Evolutionary conservation across 495 filamentous ascomycete species (phyloP).

Genomic region (Parachaetomium inaequale): DNA sequence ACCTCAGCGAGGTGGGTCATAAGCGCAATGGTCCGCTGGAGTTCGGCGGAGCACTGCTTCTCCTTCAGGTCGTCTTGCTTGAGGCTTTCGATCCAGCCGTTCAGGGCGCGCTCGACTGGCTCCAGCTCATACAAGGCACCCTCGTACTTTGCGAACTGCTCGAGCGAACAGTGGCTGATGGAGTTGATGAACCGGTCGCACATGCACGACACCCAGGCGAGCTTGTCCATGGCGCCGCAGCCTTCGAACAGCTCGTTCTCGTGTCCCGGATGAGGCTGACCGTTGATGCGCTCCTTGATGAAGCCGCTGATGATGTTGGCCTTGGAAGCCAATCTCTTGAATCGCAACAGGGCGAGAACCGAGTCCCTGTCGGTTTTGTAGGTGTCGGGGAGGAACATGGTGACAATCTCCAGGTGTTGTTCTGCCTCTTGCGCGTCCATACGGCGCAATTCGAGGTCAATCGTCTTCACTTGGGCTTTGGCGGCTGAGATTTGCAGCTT

Average conservation of each 20-base stretch:
- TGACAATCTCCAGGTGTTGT: slow-evolving; percentile 82
- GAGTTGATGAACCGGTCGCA: slow-evolving; percentile 79
- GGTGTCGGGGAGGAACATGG: slow-evolving; percentile 83
- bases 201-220: slow-evolving; percentile 77
- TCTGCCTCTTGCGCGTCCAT: slow-evolving; percentile 86
- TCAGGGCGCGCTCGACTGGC: slow-evolving; percentile 85
- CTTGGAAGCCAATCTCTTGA: slow-evolving; percentile 87
- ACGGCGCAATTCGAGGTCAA: slow-evolving; percentile 82
- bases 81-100: slow-evolving; percentile 80
- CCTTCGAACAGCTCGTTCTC: slow-evolving; percentile 74
- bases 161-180: slow-evolving; percentile 69
- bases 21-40: slow-evolving; percentile 79
- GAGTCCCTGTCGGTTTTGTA: slow-evolving; percentile 78
- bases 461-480: slow-evolving; percentile 88
- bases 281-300: slow-evolving; percentile 69
- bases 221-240: slow-evolving; percentile 77
- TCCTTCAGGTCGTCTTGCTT: slow-evolving; percentile 84
- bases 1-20: slow-evolving; percentile 81
- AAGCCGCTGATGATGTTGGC: slow-evolving; percentile 73
- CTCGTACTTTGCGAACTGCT: slow-evolving; percentile 71
- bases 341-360: slow-evolving; percentile 76
- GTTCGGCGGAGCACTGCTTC: slow-evolving; percentile 70
- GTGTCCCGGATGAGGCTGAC: slow-evolving; percentile 50
- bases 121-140: slow-evolving; percentile 83
- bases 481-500: slow-evolving; percentile 83